phyloP scores from a whole-genome alignment of 345 rosid genomes.

The Citrus trifoliata region DNA sequence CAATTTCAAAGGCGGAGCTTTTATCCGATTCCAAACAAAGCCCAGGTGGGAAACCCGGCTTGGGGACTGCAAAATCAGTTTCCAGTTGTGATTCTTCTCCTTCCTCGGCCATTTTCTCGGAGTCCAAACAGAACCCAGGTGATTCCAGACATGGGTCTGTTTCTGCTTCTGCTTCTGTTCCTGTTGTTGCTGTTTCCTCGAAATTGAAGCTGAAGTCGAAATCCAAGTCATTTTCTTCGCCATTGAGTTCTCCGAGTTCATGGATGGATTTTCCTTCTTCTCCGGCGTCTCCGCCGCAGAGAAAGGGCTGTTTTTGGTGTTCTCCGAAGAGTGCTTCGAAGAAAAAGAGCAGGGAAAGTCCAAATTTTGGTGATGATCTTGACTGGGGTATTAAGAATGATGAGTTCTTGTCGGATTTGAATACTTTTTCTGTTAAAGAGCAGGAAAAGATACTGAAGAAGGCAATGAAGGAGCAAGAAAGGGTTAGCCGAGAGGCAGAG shows the following conservation, averaged over 20 bases:
- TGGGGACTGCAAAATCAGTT: conserved; percentile 3
- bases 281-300: conserved; percentile 32
- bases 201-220: conserved; percentile 10
- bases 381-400: conserved; percentile 34
- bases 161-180: conserved; percentile 13
- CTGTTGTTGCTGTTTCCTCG: background rate
- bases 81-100: conserved; percentile 7
- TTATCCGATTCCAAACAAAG: conserved; percentile 1
- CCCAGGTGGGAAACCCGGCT: conserved; percentile 17
- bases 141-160: conserved; percentile 19
- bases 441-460: conserved; percentile 50
- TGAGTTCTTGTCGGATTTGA: conserved; percentile 46
- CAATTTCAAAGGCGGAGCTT: conserved; percentile 21
- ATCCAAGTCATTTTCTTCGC: conserved; percentile 17
- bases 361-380: conserved; percentile 19
- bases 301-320: conserved; percentile 62
- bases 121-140: conserved; percentile 15
- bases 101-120: conserved; percentile 12
- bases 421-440: conserved; percentile 50
- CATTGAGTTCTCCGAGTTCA: conserved; percentile 19
- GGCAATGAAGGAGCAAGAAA: conserved; percentile 66
- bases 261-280: conserved; percentile 40
- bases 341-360: conserved; percentile 29
- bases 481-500: conserved; percentile 61
- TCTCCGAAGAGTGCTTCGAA: conserved; percentile 43